A percentile compares a stretch with the other conserved stretches of the same genome.
Conservation (phyloP, 2,329 filamentous ascomycete genomes). For the Aspergillus sp. region DNA sequence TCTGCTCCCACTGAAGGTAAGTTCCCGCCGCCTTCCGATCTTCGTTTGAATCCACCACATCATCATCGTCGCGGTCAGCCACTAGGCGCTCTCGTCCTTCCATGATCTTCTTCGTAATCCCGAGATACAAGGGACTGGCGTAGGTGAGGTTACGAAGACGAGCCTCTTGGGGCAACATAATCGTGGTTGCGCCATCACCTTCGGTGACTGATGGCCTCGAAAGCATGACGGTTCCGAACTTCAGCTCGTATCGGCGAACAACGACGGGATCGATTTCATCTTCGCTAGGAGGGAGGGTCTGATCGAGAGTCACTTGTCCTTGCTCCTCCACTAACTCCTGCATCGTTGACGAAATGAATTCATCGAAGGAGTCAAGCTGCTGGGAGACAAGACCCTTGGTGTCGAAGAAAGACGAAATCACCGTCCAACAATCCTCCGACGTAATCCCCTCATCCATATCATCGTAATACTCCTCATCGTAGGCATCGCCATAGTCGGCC, state of each 20-base stretch:
- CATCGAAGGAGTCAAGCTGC: conserved; percentile 97
- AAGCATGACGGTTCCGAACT: conserved; percentile 86
- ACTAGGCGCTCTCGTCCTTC: conserved; percentile 76
- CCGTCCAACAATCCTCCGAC: conserved; percentile 96
- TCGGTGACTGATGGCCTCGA: conserved; percentile 90
- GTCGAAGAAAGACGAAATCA: conserved; percentile 96
- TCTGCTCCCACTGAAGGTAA: conserved; percentile 50
- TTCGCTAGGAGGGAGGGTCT: conserved; percentile 75
- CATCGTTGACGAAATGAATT: conserved; percentile 91
- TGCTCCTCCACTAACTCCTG: conserved; percentile 94
- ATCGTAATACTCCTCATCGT: conserved; percentile 68
- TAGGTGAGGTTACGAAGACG: conserved; percentile 95
- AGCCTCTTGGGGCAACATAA: conserved; percentile 90
- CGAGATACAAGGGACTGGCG: conserved; percentile 84
- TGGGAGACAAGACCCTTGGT: conserved; percentile 94
- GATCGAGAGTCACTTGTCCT: conserved; percentile 86
- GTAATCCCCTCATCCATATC: conserved; percentile 75
- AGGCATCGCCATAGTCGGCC: conserved; percentile 62
- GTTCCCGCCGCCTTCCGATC: conserved; percentile 47
- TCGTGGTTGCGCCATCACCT: conserved; percentile 82
- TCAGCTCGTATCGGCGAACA: conserved; percentile 90
- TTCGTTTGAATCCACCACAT: conserved; percentile 53
- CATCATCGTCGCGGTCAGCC: conserved; percentile 64
- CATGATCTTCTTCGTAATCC: conserved; percentile 81
- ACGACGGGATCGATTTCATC: conserved; percentile 75